Percentiles rank a stretch among this genome's conserved stretches.
phyloP scores from a whole-genome alignment of 2,329 filamentous ascomycete genomes.

The Cyclaneusma minus region DNA sequence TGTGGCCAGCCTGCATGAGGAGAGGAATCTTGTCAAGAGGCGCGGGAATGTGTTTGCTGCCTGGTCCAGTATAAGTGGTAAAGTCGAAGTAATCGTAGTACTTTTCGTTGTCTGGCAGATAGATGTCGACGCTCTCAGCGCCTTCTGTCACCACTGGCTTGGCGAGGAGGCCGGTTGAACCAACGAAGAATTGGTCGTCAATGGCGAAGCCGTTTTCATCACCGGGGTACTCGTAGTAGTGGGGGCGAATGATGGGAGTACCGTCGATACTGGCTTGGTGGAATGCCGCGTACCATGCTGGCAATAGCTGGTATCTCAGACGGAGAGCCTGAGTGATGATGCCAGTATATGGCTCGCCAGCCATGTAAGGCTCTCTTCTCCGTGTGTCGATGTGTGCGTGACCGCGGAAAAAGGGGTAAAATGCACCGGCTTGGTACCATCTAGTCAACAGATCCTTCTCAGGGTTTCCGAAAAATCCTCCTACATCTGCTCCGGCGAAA shows the following conservation, averaged over 20 bases:
- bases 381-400: conserved; percentile 96
- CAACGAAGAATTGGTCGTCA: conserved; percentile 89
- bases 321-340: conserved; percentile 82
- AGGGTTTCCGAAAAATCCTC: conserved; percentile 95
- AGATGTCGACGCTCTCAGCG: conserved; percentile 58
- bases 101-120: conserved; percentile 73
- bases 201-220: conserved; percentile 79
- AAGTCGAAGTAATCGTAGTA: conserved; percentile 97
- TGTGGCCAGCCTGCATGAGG: conserved; percentile 83
- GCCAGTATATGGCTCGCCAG: conserved; percentile 66
- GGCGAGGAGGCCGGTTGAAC: conserved; percentile 73
- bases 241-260: conserved; percentile 75
- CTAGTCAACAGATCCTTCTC: conserved; percentile 79
- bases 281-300: conserved; percentile 95
- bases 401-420: conserved; percentile 95
- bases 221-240: conserved; percentile 80
- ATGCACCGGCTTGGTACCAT: conserved; percentile 94
- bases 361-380: conserved; percentile 81
- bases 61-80: conserved; percentile 52
- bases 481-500: conserved; percentile 89
- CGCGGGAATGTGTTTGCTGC: conserved; percentile 54
- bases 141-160: conserved; percentile 79
- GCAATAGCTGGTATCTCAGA: conserved; percentile 76
- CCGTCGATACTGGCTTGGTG: conserved; percentile 72
- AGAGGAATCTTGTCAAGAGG: conserved; percentile 78